Conservation (phyloP, 1,139 yeast genomes). For the Blastobotrys capitulatus region DNA sequence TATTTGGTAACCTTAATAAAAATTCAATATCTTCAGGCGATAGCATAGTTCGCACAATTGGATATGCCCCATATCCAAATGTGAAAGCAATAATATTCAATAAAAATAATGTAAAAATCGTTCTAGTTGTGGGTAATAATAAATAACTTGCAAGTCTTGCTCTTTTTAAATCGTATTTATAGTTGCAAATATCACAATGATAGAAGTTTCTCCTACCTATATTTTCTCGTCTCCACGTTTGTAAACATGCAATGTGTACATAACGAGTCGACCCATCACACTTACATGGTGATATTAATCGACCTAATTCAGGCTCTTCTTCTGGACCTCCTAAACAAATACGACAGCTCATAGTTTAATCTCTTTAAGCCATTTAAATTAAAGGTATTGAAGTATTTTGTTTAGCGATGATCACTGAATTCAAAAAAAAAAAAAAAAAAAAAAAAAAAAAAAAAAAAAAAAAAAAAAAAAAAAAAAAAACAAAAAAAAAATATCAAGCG, state of each 20-base stretch:
- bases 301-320: slow-evolving; percentile 10
- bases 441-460: no score
- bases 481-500: no score
- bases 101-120: slow-evolving; percentile 4
- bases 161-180: slow-evolving; percentile 11
- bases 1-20: slow-evolving; percentile 6
- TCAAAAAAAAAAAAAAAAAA: background rate
- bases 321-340: slow-evolving; percentile 12
- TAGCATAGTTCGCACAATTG: slow-evolving; percentile 10
- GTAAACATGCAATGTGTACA: slow-evolving; percentile 14
- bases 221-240: slow-evolving; percentile 10
- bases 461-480: slow-evolving; percentile 1
- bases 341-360: slow-evolving; percentile 9
- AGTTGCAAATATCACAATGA: slow-evolving; percentile 13
- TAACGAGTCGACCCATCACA: slow-evolving; percentile 13
- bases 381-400: no score
- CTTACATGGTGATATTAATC: slow-evolving; percentile 14
- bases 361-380: no score
- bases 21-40: slow-evolving; percentile 13
- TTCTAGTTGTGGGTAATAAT: slow-evolving; percentile 5
- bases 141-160: slow-evolving; percentile 10
- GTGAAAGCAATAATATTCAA: slow-evolving; percentile 10
- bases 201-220: slow-evolving; percentile 6
- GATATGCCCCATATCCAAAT: slow-evolving; percentile 12
- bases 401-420: no score